Base-by-base conservation (phyloP, 805 yeast species). In the Candida loeiensis region DNA sequence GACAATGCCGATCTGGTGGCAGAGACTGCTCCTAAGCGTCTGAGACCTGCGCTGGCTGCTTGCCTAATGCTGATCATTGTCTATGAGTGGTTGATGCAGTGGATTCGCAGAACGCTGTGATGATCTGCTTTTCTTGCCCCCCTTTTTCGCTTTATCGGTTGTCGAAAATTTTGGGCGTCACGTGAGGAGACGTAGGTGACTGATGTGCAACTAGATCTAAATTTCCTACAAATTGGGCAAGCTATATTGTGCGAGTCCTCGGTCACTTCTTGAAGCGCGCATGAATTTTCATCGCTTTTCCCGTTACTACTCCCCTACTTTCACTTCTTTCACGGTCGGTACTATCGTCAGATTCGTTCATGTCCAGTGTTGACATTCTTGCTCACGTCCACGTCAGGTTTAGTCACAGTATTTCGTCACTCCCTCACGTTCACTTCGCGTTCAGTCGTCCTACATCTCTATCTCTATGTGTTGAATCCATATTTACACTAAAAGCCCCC, bases 381-480 rank as follows among this genome's bases (percentile, higher is more conserved):
- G n/a, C n/a, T n/a, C n/a, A n/a, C n/a, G n/a, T n/a, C n/a, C n/a
- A n/a, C n/a, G n/a, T n/a, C n/a, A n/a, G n/a, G n/a, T n/a, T n/a
- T n/a, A n/a, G n/a, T n/a, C n/a, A n/a, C n/a, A n/a, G n/a, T n/a
- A n/a, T n/a, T n/a, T n/a, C 24, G 6, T 21, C 24, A 21, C 24
- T 21, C 24, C 6, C 8, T 21, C 9, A 21, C 24, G 9, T 9
- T 21, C 24, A 21, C 24, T 21, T 21, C 24, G 24, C 24, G 24
- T 21, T 21, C 24, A 21, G 24, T 21, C 24, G 24, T 21, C 24
- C 24, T 21, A 21, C 36, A 32, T 21, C 33, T 29, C 34, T 17
- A 6, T 36, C 12, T 21, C 36, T 19, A 36, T 28, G 40, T 37
- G 40, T 37, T 37, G 40, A 37, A 37, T 30, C 40, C 40, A 24